Percentiles rank a stretch among this genome's conserved stretches.
phyloP scores from a whole-genome alignment of 2,329 filamentous ascomycete genomes.

The Mariannaea sp. region DNA sequence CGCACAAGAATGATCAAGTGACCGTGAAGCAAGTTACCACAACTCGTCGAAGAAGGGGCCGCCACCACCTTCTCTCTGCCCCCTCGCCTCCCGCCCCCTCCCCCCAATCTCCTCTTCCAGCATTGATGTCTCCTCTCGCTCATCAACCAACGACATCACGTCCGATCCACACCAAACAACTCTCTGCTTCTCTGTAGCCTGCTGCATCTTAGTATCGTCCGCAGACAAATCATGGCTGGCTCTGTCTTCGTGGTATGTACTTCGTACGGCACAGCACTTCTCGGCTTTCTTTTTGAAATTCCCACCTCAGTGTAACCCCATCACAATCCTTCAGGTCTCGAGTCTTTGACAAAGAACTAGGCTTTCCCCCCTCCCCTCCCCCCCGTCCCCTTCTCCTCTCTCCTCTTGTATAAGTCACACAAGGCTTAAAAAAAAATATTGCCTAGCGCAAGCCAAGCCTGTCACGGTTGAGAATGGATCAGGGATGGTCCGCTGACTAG shows the following conservation, averaged over 20 bases:
- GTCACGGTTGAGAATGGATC: slow-evolving; percentile 8
- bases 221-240: background rate
- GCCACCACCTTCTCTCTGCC: no score
- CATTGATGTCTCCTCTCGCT: slow-evolving; percentile 2
- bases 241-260: slow-evolving; percentile 6
- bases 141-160: slow-evolving; percentile 1
- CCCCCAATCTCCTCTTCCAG: slow-evolving; percentile 11
- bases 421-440: slow-evolving; percentile 5
- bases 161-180: background rate
- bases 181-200: background rate
- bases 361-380: no score
- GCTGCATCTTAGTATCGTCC: background rate
- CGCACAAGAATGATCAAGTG: slow-evolving; percentile 28
- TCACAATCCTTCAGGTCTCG: background rate
- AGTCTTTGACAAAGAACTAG: background rate
- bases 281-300: slow-evolving; percentile 10
- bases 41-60: no score
- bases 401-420: slow-evolving; percentile 14
- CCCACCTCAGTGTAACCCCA: background rate
- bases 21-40: slow-evolving; percentile 22
- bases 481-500: slow-evolving; percentile 5
- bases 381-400: slow-evolving; percentile 2
- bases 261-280: slow-evolving; percentile 8
- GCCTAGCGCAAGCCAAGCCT: slow-evolving; percentile 3
- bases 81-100: no score